Conservation (phyloP, 169 alveolate species). For the Amoebophrya sp. region DNA sequence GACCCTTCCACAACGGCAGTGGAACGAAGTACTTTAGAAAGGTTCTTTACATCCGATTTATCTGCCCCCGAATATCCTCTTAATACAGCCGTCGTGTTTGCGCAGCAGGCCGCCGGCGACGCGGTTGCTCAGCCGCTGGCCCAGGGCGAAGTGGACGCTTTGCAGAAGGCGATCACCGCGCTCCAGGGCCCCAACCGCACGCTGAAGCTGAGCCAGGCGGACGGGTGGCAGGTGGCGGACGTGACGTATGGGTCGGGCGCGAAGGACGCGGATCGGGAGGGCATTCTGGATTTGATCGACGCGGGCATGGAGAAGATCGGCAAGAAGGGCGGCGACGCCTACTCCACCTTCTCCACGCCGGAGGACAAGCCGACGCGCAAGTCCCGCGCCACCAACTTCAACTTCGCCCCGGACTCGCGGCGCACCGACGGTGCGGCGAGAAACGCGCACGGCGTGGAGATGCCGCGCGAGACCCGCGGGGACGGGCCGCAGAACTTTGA, state of each 20-base stretch:
- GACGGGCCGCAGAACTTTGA: conserved; percentile 13
- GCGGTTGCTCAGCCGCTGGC: background rate
- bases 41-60: too few species aligned
- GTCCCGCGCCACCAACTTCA: background rate
- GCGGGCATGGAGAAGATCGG: background rate
- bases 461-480: background rate
- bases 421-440: too few species aligned
- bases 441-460: background rate
- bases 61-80: too few species aligned
- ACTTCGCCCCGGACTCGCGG: background rate
- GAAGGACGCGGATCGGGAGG: background rate
- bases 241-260: background rate
- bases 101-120: background rate
- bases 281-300: background rate
- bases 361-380: background rate
- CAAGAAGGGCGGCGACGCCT: background rate
- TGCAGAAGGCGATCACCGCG: background rate
- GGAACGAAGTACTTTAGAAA: too few species aligned
- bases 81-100: background rate
- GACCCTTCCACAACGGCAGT: too few species aligned
- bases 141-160: background rate
- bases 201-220: background rate
- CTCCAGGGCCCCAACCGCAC: background rate
- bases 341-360: background rate
- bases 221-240: background rate